Evolutionary conservation across 169 alveolate genomes (phyloP).

Genomic region (Plasmodium blacklocki): DNA sequence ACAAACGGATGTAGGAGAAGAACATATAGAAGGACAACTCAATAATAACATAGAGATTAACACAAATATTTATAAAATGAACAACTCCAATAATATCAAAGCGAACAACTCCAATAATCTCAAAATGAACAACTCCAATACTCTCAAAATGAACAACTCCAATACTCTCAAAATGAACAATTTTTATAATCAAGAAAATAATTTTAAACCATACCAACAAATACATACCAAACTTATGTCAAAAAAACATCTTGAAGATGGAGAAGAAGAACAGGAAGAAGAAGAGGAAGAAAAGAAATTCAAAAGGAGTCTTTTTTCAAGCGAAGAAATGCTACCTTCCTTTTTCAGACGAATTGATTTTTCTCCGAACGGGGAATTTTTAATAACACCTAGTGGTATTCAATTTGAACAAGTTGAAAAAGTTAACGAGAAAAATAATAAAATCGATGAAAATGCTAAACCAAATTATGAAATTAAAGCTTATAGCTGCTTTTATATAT

Average conservation of each 20-base stretch:
- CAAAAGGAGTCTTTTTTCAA: constrained; percentile 84
- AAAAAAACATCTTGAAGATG: neutral
- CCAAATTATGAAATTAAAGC: constrained; percentile 55
- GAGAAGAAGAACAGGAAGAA: constrained; percentile 33
- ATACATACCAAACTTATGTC: no score
- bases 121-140: neutral
- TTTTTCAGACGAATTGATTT: constrained; percentile 92
- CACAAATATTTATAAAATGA: neutral
- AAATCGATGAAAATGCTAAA: constrained; percentile 53
- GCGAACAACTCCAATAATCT: neutral
- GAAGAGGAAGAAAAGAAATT: constrained; percentile 74
- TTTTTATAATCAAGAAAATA: constrained; percentile 32
- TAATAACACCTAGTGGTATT: constrained; percentile 91
- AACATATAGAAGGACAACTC: constrained; percentile 39
- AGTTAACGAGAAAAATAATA: constrained; percentile 36
- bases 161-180: neutral
- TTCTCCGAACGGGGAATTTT: constrained; percentile 92
- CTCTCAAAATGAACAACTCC: constrained; percentile 12
- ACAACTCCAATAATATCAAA: constrained; percentile 19
- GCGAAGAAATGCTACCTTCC: constrained; percentile 89
- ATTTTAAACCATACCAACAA: neutral
- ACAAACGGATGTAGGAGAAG: neutral
- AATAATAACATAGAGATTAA: neutral
- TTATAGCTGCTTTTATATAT: constrained; percentile 72
- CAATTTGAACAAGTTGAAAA: constrained; percentile 79